Conservation (phyloP, 140 eudicot species). For the Cichorium intybus region DNA sequence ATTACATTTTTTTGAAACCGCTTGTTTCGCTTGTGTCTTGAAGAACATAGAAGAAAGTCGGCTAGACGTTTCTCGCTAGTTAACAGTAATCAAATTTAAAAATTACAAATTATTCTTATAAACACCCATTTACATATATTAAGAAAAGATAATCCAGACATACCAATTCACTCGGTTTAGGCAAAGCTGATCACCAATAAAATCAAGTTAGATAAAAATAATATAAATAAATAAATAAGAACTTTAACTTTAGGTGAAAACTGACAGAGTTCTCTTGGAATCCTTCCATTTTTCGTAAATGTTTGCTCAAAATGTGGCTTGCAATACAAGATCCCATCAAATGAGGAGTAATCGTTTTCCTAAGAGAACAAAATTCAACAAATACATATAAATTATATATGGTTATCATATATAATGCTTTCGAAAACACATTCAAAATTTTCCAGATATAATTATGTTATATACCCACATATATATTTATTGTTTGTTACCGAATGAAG, state of each 20-base stretch:
- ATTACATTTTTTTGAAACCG: not conserved
- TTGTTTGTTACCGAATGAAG: not conserved
- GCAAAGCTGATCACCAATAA: slow-evolving; percentile 34
- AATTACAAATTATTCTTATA: not conserved
- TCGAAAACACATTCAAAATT: too few relatives aligned
- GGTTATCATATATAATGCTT: not conserved
- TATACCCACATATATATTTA: not conserved
- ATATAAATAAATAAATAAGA: not conserved
- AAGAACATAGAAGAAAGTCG: slow-evolving; percentile 22
- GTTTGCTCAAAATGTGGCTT: slow-evolving; percentile 26
- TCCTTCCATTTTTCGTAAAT: slow-evolving; percentile 3
- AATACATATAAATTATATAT: not conserved
- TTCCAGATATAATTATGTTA: not conserved
- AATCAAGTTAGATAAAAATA: slow-evolving; percentile 3
- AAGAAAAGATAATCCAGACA: not conserved
- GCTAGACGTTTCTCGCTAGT: slow-evolving; percentile 18
- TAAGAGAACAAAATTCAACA: not conserved
- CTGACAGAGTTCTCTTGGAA: slow-evolving; percentile 34
- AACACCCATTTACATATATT: not conserved
- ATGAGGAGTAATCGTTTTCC: slow-evolving; percentile 20
- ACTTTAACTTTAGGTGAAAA: not conserved
- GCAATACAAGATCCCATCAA: slow-evolving; percentile 30
- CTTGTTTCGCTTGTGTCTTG: slow-evolving; percentile 16
- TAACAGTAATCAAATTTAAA: not conserved
- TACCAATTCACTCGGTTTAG: slow-evolving; percentile 34